Conservation (phyloP, 768 basidiomycete genomes). For the Tulasnella sp. region DNA sequence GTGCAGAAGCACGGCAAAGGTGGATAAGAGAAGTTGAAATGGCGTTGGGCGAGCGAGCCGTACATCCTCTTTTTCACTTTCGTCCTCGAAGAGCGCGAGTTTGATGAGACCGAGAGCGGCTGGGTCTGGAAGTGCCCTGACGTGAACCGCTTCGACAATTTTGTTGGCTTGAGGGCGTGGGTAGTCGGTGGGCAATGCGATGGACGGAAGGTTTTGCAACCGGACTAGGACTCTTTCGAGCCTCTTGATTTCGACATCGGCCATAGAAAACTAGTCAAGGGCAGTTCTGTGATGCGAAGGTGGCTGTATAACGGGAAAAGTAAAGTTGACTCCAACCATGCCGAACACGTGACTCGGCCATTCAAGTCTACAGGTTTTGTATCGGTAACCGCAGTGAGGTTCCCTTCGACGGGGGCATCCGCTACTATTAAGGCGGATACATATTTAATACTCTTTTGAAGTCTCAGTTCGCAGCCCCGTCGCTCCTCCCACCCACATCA, state of each 20-base stretch:
- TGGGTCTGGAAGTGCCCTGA: constrained; percentile 54
- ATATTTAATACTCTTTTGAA: too few relatives aligned
- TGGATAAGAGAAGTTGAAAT: constrained; percentile 85
- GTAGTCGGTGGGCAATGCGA: constrained; percentile 93
- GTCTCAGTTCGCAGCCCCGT: constrained; percentile 17
- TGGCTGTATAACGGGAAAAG: too few relatives aligned
- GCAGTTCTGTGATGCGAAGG: too few relatives aligned
- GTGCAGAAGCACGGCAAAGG: constrained; percentile 83
- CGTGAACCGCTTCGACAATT: constrained; percentile 74
- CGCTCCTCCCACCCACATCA: constrained; percentile 37
- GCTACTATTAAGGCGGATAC: neutral
- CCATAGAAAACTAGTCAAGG: too few relatives aligned
- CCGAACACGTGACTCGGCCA: neutral
- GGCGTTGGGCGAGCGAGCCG: constrained; percentile 50
- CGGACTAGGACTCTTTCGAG: constrained; percentile 31
- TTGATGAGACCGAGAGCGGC: constrained; percentile 71
- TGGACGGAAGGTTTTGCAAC: constrained; percentile 72
- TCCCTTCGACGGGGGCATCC: constrained; percentile 5
- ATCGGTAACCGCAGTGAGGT: neutral
- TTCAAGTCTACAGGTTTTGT: neutral
- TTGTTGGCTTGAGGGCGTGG: constrained; percentile 67
- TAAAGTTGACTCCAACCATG: neutral
- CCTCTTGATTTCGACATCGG: constrained; percentile 12
- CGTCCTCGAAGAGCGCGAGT: constrained; percentile 62
- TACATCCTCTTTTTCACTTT: constrained; percentile 38